Evolutionary conservation across 1,139 yeast genomes (phyloP).

Genomic region (Scheffersomyces cryptocercus): DNA sequence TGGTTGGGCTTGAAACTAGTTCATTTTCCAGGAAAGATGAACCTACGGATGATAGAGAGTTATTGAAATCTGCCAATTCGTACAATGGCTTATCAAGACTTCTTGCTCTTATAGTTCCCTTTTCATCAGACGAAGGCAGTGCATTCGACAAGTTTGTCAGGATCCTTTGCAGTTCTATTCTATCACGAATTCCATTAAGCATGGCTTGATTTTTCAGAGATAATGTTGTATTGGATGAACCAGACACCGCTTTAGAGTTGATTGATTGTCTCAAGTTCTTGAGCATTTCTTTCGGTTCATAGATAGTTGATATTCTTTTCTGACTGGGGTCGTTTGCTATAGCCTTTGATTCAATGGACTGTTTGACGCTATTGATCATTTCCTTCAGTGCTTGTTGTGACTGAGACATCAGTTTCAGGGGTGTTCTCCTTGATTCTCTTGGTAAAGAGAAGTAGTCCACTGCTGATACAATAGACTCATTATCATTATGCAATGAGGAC

Average conservation of each 20-base stretch:
- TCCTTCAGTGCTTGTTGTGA: slow-evolving; percentile 8
- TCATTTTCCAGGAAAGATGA: slow-evolving; percentile 11
- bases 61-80: slow-evolving; percentile 5
- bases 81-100: slow-evolving; percentile 2
- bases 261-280: slow-evolving; percentile 17
- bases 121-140: not conserved
- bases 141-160: slow-evolving; percentile 2
- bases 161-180: slow-evolving; percentile 19
- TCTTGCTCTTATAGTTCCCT: not conserved
- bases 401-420: slow-evolving; percentile 3
- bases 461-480: not conserved
- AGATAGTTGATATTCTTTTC: slow-evolving; percentile 7
- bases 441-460: not conserved
- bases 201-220: slow-evolving; percentile 15
- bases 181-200: slow-evolving; percentile 19
- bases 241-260: slow-evolving; percentile 11
- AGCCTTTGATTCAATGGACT: slow-evolving; percentile 15
- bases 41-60: slow-evolving; percentile 16
- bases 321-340: slow-evolving; percentile 8
- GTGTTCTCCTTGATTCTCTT: no score
- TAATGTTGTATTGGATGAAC: slow-evolving; percentile 1
- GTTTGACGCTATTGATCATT: slow-evolving; percentile 13
- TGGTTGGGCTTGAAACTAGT: not conserved
- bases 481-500: no score
- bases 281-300: slow-evolving; percentile 19